Evolutionary conservation across 345 rosid genomes (phyloP).

Genomic region (Populus deltoides): DNA sequence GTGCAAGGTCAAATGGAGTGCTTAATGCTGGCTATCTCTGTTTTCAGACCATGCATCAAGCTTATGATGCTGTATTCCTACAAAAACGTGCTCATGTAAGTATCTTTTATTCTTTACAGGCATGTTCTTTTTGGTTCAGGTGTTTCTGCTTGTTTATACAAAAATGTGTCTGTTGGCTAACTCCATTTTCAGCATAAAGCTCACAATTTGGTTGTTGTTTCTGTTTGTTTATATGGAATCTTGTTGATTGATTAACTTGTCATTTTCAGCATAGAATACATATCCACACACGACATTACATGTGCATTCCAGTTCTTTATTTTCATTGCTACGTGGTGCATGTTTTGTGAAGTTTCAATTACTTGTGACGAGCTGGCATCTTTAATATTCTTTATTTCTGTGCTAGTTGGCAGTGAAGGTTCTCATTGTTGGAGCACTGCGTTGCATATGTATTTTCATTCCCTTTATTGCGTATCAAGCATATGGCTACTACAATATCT

Average conservation of each 20-base stretch:
- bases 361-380: not conserved
- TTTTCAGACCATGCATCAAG: conserved; percentile 78
- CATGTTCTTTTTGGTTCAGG: not conserved
- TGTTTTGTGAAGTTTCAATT: too few relatives aligned
- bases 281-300: too few relatives aligned
- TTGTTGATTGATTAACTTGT: too few relatives aligned
- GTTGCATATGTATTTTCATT: conserved; percentile 52
- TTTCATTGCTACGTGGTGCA: too few relatives aligned
- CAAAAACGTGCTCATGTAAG: conserved; percentile 55
- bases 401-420: conserved; percentile 59
- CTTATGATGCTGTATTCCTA: conserved; percentile 52
- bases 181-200: not conserved
- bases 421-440: conserved; percentile 54
- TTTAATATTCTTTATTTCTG: conserved; percentile 20
- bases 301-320: too few relatives aligned
- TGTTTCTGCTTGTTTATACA: not conserved
- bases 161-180: not conserved
- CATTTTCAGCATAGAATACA: too few relatives aligned
- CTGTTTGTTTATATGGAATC: too few relatives aligned
- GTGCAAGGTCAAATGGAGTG: conserved; percentile 95
- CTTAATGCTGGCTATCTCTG: conserved; percentile 89
- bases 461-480: conserved; percentile 86
- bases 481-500: conserved; percentile 69
- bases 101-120: conserved; percentile 14
- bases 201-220: not conserved